phyloP scores from a whole-genome alignment of 495 filamentous ascomycete species.

The Barbatosphaeria neglecta region DNA sequence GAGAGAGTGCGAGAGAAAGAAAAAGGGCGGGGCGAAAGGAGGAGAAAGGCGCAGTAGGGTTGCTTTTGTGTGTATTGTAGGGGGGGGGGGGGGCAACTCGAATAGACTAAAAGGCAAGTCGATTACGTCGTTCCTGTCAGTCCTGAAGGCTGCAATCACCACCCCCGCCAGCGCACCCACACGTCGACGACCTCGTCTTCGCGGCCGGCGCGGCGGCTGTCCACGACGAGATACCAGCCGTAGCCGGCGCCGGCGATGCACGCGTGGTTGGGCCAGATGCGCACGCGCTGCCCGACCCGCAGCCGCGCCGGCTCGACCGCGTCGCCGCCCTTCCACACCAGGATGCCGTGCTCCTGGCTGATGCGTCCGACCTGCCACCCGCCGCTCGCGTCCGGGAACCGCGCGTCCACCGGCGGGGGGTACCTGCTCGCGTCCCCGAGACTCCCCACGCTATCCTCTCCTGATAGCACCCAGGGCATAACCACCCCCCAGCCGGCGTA shows the following conservation, averaged over 20 bases:
- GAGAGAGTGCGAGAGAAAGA: too few species aligned
- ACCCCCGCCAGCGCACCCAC: conserved; percentile 53
- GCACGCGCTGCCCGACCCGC: conserved; percentile 46
- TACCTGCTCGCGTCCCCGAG: background rate
- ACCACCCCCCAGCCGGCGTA: conserved; percentile 69
- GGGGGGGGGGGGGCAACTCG: too few species aligned
- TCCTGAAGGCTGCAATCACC: too few species aligned
- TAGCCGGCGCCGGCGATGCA: conserved; percentile 67
- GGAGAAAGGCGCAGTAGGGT: too few species aligned
- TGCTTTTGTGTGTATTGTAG: too few species aligned
- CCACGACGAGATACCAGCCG: conserved; percentile 67
- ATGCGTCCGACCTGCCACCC: conserved; percentile 52
- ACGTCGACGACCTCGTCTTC: conserved; percentile 56
- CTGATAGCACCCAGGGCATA: conserved; percentile 56
- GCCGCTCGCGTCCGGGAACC: conserved; percentile 29
- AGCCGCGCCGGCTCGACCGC: conserved; percentile 42
- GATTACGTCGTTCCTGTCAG: too few species aligned
- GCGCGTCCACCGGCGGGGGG: conserved; percentile 9
- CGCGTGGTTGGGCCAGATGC: conserved; percentile 76
- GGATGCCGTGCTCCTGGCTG: conserved; percentile 57
- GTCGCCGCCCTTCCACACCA: conserved; percentile 32
- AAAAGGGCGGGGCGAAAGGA: too few species aligned
- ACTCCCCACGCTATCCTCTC: conserved; percentile 2
- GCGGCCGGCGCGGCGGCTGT: conserved; percentile 39
- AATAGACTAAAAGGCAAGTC: too few species aligned